phyloP scores from a whole-genome alignment of 768 basidiomycete genomes.

The Pleurotus pulmonarius region DNA sequence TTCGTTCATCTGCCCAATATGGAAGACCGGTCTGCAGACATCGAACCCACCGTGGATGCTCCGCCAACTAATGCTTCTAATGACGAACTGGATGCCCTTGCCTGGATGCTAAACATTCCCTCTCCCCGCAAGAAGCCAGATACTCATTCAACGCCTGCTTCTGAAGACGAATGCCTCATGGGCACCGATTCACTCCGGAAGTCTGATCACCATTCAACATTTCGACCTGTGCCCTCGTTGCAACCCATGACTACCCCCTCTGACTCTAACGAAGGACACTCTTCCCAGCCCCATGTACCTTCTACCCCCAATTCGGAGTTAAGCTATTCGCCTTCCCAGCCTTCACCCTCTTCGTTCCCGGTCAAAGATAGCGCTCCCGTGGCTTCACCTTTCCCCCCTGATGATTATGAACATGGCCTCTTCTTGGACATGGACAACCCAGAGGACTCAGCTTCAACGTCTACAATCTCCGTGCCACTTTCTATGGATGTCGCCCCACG shows the following conservation, averaged over 20 bases:
- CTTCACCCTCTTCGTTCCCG: no score
- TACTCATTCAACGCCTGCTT: no score
- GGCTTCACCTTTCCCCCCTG: neutral
- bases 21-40: neutral
- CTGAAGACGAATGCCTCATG: no score
- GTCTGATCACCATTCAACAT: no score
- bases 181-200: no score
- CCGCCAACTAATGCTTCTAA: neutral
- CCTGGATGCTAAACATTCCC: neutral
- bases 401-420: neutral
- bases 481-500: no score
- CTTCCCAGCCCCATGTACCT: neutral
- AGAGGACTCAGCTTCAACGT: no score
- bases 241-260: no score
- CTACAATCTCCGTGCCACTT: no score
- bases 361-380: no score
- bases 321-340: neutral
- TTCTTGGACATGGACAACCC: neutral
- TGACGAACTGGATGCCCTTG: neutral
- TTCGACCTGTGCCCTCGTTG: no score
- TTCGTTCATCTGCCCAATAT: slow-evolving; percentile 1
- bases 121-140: no score
- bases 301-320: neutral
- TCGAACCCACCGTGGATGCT: neutral
- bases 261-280: neutral